Evolutionary conservation across 192 early-diverging fungal species (phyloP).

Genomic region (Umbelopsis isabellina): DNA sequence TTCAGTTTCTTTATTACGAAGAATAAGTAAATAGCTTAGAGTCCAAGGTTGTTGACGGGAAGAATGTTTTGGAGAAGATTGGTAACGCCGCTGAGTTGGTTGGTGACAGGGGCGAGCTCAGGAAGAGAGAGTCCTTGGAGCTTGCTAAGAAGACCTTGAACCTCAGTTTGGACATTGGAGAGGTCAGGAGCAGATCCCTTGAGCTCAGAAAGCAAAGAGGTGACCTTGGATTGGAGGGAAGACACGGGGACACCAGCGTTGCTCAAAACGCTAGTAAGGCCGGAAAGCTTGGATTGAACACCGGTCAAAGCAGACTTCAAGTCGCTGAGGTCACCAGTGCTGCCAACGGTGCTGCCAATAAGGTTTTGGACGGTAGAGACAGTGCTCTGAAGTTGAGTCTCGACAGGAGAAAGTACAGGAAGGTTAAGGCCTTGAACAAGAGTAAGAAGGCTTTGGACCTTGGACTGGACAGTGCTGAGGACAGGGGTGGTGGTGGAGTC

Average conservation of each 20-base stretch:
- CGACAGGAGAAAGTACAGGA: background rate
- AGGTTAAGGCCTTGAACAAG: constrained; percentile 12
- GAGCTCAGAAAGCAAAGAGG: constrained; percentile 10
- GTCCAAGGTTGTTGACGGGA: background rate
- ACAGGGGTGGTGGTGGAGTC: constrained; percentile 1
- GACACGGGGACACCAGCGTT: constrained; percentile 7
- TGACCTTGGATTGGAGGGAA: constrained; percentile 13
- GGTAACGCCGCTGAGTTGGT: constrained; percentile 3
- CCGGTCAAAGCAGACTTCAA: background rate
- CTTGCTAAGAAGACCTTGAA: background rate
- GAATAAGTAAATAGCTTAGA: constrained; percentile 11
- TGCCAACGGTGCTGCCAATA: background rate
- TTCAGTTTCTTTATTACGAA: constrained; percentile 13
- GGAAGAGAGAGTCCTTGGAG: background rate
- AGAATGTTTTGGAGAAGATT: background rate
- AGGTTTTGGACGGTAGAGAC: background rate
- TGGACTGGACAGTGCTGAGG: constrained; percentile 6
- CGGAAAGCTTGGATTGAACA: constrained; percentile 5
- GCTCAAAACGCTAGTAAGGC: background rate
- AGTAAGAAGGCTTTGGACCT: constrained; percentile 11
- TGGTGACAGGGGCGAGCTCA: background rate
- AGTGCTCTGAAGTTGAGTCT: constrained; percentile 4
- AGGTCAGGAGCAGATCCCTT: background rate
- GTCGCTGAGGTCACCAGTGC: background rate
- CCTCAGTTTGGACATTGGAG: background rate